Evolutionary conservation across 2,329 filamentous ascomycete species (phyloP), one percentile per base, ranked within the genome.

Genomic region (Aspergillus melleus): DNA sequence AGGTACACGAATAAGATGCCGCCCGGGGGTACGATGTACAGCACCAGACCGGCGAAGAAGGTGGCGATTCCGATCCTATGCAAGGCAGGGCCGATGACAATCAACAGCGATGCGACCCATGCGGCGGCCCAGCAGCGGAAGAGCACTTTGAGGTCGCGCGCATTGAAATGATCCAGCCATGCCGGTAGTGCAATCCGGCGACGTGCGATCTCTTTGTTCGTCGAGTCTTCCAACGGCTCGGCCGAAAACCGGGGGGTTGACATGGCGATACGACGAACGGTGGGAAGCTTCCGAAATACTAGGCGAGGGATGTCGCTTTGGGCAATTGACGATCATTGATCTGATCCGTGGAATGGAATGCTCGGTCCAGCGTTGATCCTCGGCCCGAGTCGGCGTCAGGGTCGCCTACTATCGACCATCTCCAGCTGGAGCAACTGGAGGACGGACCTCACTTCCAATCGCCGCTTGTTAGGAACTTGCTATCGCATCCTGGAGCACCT

Each of bases 61-160:
- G 80, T 77, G 22, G 81, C 76, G 6, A 74, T 69, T 32, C 81
- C 81, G 16, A 83, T 72, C 20, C 64, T 70, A 0, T 64, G 57
- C 36, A 83, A 72, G 0, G 74, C 66, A 1, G 81, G 81, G 8
- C 70, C 61, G 64, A 84, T 81, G 61, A 83, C 75, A n/a, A 82
- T 75, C 57, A 83, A 71, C 11, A 84, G 63, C 4, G 74, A 74
- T 4, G 76, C 73, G 3, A 79, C 73, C 81, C 81, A 84, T 20
- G 72, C 73, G 1, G 81, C 81, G 1, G 76, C 67, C 61, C 74
- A 78, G 66, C 81, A 83, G 60, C 81, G 79, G 42, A 82, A 74
- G 4, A 81, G 66, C 29, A 76, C 72, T 60, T 83, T 83, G 54
- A 83, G 67, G 53, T 83, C 81, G 50, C 74, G 74, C 1, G 61